Conservation (phyloP, 2,329 filamentous ascomycete species). For the Fusarium sp. region DNA sequence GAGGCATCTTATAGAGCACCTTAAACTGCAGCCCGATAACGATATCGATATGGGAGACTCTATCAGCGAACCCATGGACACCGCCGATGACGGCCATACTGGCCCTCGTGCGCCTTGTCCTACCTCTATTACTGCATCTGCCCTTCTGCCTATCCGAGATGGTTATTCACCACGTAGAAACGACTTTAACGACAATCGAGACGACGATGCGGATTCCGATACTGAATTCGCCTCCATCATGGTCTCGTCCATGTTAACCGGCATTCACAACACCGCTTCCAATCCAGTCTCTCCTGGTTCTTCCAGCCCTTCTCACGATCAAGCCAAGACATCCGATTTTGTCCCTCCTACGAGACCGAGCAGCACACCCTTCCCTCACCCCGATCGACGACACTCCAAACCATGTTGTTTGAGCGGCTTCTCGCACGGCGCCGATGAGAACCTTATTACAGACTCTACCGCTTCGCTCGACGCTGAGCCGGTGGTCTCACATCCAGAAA, state of each 20-base stretch:
- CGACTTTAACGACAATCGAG: constrained; percentile 26
- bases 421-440: constrained; percentile 39
- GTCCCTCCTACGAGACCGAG: constrained; percentile 61
- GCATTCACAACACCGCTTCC: constrained; percentile 58
- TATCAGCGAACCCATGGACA: constrained; percentile 46
- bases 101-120: constrained; percentile 33
- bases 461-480: constrained; percentile 35
- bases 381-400: constrained; percentile 58
- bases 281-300: constrained; percentile 67
- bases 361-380: constrained; percentile 70
- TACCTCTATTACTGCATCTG: constrained; percentile 37
- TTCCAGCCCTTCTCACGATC: constrained; percentile 63
- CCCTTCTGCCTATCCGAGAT: constrained; percentile 43
- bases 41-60: constrained; percentile 40
- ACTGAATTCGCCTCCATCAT: constrained; percentile 54
- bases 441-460: constrained; percentile 29
- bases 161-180: constrained; percentile 35
- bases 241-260: constrained; percentile 53
- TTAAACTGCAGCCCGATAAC: constrained; percentile 38
- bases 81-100: constrained; percentile 37
- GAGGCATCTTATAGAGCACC: constrained; percentile 42
- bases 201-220: constrained; percentile 44
- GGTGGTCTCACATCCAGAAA: constrained; percentile 35
- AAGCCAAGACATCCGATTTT: constrained; percentile 55
- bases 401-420: constrained; percentile 46